Percentiles rank a stretch among this genome's conserved stretches.
Conservation (phyloP, 306 rosid species). For the Castanea sativa region DNA sequence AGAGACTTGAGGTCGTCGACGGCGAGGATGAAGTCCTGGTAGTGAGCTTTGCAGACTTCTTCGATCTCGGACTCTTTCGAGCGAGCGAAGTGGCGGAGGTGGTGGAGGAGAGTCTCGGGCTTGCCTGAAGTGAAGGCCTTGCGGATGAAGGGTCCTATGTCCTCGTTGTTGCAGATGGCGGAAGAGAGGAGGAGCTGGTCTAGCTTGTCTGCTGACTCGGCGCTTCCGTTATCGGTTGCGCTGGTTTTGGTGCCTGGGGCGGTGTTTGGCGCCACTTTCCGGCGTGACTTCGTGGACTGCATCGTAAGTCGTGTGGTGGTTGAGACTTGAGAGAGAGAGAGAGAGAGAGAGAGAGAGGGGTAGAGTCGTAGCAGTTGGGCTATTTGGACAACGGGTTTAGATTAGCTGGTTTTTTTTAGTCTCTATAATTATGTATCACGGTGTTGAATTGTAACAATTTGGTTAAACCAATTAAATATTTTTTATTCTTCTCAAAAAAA, state of each 20-base stretch:
- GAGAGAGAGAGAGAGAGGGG: background rate
- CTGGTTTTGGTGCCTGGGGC: background rate
- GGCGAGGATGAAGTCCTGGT: conserved; percentile 97
- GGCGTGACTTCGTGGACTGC: conserved; percentile 68
- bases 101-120: conserved; percentile 86
- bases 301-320: conserved; percentile 30
- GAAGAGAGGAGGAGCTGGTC: conserved; percentile 87
- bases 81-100: conserved; percentile 89
- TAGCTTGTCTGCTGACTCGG: conserved; percentile 71
- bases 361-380: background rate
- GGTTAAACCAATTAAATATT: no score
- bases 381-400: background rate
- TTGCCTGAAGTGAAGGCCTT: conserved; percentile 79
- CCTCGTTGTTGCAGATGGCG: conserved; percentile 93
- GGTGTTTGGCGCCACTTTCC: conserved; percentile 65
- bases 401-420: no score
- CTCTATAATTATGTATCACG: no score
- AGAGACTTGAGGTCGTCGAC: conserved; percentile 99
- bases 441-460: no score
- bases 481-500: no score
- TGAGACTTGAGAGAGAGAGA: conserved; percentile 43
- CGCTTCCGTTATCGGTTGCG: conserved; percentile 37
- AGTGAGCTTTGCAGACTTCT: conserved; percentile 97
- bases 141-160: conserved; percentile 85
- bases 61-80: conserved; percentile 96